These are phyloP conservation scores for Oryza longistaminata DNA, from an alignment of 176 grass and related monocot genomes.

Conservation along the genomic window DNA sequence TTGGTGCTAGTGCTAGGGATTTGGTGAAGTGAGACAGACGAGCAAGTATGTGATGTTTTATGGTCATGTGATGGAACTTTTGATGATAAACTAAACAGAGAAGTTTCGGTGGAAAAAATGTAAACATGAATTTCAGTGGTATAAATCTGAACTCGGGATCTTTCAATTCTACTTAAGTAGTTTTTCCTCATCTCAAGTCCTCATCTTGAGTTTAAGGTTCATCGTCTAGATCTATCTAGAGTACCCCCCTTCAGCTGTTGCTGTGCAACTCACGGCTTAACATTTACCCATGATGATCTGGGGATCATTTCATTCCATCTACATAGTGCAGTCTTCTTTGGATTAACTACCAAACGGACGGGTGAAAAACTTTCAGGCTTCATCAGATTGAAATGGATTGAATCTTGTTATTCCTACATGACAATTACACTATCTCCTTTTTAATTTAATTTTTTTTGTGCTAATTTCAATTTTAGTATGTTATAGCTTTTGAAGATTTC, in stretches of 20 bases:
- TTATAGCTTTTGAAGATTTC: background rate
- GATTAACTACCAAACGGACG: background rate
- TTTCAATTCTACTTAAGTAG: background rate
- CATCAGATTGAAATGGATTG: background rate
- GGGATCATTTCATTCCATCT: background rate
- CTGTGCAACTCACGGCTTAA: background rate
- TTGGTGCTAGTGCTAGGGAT: background rate
- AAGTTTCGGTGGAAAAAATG: background rate
- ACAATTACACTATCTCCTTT: background rate
- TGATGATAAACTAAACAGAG: background rate
- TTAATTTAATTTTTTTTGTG: background rate
- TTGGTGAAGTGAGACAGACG: background rate
- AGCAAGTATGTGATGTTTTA: background rate
- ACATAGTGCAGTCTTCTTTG: background rate
- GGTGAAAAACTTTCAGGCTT: background rate
- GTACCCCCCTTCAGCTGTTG: background rate
- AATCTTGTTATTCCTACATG: background rate
- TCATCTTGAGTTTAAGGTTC: background rate
- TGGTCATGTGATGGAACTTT: too few species aligned
- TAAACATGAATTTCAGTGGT: background rate
- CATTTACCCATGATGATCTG: background rate
- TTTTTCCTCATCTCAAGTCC: background rate
- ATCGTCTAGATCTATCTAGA: background rate
- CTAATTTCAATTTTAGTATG: slow-evolving; percentile 1
- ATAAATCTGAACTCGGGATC: background rate